These are phyloP conservation scores for Collybia mongolica DNA, from an alignment of 768 basidiomycete species.

Conservation along the genomic window DNA sequence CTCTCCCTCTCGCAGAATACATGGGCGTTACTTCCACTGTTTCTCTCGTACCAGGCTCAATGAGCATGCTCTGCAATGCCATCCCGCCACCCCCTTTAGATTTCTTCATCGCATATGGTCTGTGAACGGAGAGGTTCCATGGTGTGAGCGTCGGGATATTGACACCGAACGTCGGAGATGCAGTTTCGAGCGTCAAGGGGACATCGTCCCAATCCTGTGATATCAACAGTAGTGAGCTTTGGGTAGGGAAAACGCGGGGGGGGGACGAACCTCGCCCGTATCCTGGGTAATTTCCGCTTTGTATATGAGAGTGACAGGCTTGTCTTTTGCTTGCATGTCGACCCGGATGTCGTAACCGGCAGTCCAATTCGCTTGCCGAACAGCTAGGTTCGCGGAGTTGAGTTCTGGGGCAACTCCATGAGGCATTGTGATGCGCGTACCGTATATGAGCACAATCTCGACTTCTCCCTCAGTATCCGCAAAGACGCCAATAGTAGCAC, in stretches of 20 bases:
- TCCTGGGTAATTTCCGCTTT: constrained; percentile 36
- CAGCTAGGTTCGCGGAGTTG: constrained; percentile 22
- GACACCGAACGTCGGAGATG: constrained; percentile 34
- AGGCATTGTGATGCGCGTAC: constrained; percentile 15
- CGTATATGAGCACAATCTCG: constrained; percentile 30
- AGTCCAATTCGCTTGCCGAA: constrained; percentile 31
- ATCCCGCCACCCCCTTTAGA: not conserved
- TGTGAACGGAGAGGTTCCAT: constrained; percentile 21
- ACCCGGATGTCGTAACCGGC: constrained; percentile 39
- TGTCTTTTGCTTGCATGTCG: constrained; percentile 31
- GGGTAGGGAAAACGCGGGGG: not conserved
- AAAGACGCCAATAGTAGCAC: constrained; percentile 22
- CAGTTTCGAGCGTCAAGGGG: constrained; percentile 37
- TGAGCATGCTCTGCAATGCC: not conserved
- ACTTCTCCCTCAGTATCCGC: constrained; percentile 24
- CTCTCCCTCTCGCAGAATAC: not conserved
- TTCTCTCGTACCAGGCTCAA: not conserved
- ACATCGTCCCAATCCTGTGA: constrained; percentile 36
- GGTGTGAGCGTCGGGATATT: constrained; percentile 28
- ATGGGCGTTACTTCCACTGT: not conserved
- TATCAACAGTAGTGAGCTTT: not conserved
- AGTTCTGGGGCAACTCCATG: not conserved
- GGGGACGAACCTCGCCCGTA: constrained; percentile 34
- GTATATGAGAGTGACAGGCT: constrained; percentile 32
- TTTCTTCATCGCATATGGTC: not conserved